Conservation (phyloP, 108 stramenopile genomes). For the Seminavis robusta region DNA sequence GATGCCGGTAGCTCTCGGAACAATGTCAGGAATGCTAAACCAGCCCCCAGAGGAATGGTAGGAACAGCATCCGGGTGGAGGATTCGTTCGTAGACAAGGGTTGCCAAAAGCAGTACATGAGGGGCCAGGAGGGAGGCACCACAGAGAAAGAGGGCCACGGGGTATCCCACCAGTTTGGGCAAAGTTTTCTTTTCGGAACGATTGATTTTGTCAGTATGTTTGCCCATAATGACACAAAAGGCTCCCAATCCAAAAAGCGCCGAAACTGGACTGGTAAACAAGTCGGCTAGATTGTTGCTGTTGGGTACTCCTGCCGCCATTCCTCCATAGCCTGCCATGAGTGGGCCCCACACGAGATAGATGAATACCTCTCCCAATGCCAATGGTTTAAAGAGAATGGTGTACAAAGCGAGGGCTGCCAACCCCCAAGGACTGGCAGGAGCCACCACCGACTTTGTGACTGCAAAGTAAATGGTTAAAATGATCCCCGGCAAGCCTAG, state of each 20-base stretch:
- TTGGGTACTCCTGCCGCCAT: constrained; percentile 4
- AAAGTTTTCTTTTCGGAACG: constrained; percentile 2
- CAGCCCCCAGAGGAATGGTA: neutral
- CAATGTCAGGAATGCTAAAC: constrained; percentile 4
- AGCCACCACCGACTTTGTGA: neutral
- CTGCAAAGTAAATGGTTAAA: neutral
- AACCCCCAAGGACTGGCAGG: constrained; percentile 5
- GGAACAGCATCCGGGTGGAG: neutral
- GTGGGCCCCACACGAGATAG: constrained; percentile 7
- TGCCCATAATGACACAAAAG: constrained; percentile 8
- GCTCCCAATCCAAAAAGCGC: constrained; percentile 7
- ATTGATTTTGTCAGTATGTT: constrained; percentile 9
- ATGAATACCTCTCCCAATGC: constrained; percentile 8
- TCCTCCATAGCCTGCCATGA: constrained; percentile 8
- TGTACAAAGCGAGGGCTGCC: constrained; percentile 4
- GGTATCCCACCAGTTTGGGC: constrained; percentile 4
- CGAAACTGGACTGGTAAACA: constrained; percentile 3
- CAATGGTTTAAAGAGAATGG: constrained; percentile 8
- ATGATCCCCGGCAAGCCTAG: constrained; percentile 2
- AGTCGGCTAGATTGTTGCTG: neutral
- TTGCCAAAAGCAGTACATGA: constrained; percentile 1
- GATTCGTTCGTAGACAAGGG: neutral
- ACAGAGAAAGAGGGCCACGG: neutral
- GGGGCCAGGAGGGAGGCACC: neutral
- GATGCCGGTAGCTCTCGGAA: neutral